Evolutionary conservation across 495 filamentous ascomycete genomes (phyloP), one percentile per base, ranked within the genome.

Genomic region (Lasiosphaeria hispida): DNA sequence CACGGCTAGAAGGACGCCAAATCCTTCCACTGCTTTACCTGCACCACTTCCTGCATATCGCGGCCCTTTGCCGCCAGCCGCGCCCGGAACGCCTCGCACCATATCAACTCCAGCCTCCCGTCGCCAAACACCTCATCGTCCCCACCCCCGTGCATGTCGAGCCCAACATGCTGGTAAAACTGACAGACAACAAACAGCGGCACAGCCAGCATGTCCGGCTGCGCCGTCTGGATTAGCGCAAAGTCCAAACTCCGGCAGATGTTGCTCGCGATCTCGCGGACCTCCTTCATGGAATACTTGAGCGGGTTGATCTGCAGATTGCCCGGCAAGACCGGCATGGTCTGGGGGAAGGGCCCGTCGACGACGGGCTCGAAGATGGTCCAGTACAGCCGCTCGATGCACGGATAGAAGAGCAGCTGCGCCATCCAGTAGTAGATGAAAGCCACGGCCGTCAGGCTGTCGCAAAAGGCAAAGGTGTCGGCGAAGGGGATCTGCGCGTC

Each of bases 371-470:
- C 64, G 49, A 75, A 68, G 39, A 75, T 63, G 36, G 58, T 59
- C 51, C 67, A 64, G 23, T 77, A 68, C 6, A 80, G 55, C 4
- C 59, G 18, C 58, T 73, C 72, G 10, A 75, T 59, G 33, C 66
- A 70, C 3, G 68, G 75, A 23, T 73, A 74, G 17, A 80, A 70
- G 7, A 68, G 52, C 19, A 77, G 55, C 35, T 75, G 71, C 0
- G 69, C 59, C 3, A 67, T 63, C 74, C 75, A 78, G 53, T 75
- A 77, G 53, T 71, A 69, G 18, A 75, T 62, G 36, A 75, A 71
- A 11, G 66, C 63, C 18, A 74, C 14, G 0, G 70, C 72, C n/a
- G 72, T 59, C 33, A 68, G 40, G 11, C 62, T 54, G 53, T 69
- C 61, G 11, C 59, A 59, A 57, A 78, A 77, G 40, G 58, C 65